A percentile compares a stretch with the other conserved stretches of the same genome.
Conservation (phyloP, 129 eudicot species). For the Centella asiatica region DNA sequence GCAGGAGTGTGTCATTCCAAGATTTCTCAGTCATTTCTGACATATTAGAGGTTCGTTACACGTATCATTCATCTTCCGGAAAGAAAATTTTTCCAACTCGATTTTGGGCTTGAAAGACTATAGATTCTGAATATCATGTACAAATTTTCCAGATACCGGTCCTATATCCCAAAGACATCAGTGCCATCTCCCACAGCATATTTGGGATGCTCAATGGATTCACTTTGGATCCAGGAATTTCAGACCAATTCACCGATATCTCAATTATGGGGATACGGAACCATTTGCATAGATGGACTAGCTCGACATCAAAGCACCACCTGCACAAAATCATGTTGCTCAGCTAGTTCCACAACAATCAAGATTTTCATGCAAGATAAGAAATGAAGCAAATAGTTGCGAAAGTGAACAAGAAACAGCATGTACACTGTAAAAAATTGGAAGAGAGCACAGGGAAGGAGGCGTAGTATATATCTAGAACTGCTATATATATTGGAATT, state of each 20-base stretch:
- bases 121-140: constrained; percentile 19
- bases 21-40: too few species aligned
- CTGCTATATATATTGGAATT: too few species aligned
- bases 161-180: constrained; percentile 93
- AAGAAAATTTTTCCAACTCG: neutral
- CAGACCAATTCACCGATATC: constrained; percentile 87
- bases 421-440: neutral
- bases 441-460: too few species aligned
- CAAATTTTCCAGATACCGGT: constrained; percentile 74
- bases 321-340: constrained; percentile 31
- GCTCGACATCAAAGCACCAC: constrained; percentile 98
- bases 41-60: too few species aligned
- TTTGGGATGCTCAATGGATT: constrained; percentile 76
- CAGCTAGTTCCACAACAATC: neutral
- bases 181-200: constrained; percentile 95
- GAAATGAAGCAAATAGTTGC: neutral
- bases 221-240: constrained; percentile 94
- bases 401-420: neutral
- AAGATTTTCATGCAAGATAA: neutral
- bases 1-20: too few species aligned
- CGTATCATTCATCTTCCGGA: too few species aligned
- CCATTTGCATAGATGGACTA: constrained; percentile 70
- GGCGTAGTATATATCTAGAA: too few species aligned
- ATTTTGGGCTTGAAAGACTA: too few species aligned
- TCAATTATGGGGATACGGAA: constrained; percentile 64